Conservation (phyloP, 1,284 basidiomycete genomes). For the Schizophyllum commune region DNA sequence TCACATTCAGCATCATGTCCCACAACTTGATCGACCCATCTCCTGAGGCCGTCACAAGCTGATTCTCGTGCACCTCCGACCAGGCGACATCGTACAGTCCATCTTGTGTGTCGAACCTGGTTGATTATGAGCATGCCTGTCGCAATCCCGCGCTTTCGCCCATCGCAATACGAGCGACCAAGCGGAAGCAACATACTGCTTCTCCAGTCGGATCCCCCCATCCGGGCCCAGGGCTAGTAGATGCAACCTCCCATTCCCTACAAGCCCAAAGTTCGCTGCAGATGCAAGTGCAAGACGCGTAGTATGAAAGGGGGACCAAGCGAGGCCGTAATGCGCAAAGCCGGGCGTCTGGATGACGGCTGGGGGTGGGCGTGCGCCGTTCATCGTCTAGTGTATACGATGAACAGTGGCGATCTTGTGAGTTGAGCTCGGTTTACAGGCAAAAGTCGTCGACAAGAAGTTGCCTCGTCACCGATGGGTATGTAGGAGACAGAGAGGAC, state of each 20-base stretch:
- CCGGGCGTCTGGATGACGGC: constrained; percentile 63
- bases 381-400: constrained; percentile 28
- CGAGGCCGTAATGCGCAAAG: constrained; percentile 83
- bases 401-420: no score
- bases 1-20: constrained; percentile 84
- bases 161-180: background rate
- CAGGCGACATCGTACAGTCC: constrained; percentile 89
- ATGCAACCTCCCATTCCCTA: constrained; percentile 88
- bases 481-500: no score
- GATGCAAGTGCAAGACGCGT: constrained; percentile 80
- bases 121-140: background rate
- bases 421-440: no score
- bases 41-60: constrained; percentile 82
- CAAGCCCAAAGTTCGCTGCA: constrained; percentile 90
- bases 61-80: constrained; percentile 93
- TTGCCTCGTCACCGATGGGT: no score
- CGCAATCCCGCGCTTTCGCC: background rate
- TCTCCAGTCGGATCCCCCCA: constrained; percentile 50
- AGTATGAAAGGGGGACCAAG: constrained; percentile 91
- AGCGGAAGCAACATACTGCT: constrained; percentile 42
- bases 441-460: no score
- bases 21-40: constrained; percentile 90
- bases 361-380: constrained; percentile 32
- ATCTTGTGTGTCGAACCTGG: constrained; percentile 90
- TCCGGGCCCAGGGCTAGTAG: constrained; percentile 50